phyloP scores from a whole-genome alignment of 2,329 filamentous ascomycete species.

The Diaporthe batatas region DNA sequence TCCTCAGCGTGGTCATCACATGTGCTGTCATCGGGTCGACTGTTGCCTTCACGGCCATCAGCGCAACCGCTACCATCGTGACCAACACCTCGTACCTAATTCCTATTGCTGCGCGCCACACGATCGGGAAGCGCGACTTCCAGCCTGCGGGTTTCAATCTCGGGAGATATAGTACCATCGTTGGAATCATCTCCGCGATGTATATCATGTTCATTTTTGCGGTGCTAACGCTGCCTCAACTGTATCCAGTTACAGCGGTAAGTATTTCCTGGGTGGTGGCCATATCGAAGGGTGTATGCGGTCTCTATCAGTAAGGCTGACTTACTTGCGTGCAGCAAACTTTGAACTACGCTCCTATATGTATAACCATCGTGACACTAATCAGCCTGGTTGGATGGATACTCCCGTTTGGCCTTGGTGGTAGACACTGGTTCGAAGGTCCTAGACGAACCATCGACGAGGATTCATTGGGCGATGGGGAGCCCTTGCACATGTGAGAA shows the following conservation, averaged over 20 bases:
- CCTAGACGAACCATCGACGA: constrained; percentile 53
- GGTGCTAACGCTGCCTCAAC: constrained; percentile 54
- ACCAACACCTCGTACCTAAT: constrained; percentile 56
- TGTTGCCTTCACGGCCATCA: constrained; percentile 55
- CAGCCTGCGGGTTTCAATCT: constrained; percentile 53
- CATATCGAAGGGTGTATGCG: neutral
- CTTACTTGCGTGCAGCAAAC: constrained; percentile 45
- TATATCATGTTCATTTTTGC: constrained; percentile 54
- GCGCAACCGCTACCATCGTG: constrained; percentile 54
- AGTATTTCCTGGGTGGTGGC: neutral
- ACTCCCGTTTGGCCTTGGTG: constrained; percentile 52
- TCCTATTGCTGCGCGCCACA: constrained; percentile 55
- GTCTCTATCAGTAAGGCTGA: neutral
- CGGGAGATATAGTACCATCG: constrained; percentile 45
- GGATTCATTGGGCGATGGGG: neutral
- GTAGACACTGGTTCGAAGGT: constrained; percentile 53
- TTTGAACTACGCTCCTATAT: constrained; percentile 56
- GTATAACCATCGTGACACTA: constrained; percentile 53
- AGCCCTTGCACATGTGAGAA: neutral
- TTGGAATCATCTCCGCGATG: constrained; percentile 48
- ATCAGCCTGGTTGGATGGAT: constrained; percentile 54
- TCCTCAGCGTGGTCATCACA: constrained; percentile 51
- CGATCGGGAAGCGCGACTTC: constrained; percentile 52
- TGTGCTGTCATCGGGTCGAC: constrained; percentile 53
- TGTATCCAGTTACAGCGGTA: constrained; percentile 52